Evolutionary conservation across 768 basidiomycete species (phyloP), one percentile per base, ranked within the genome.

Genomic region (Termitomyces sp.): DNA sequence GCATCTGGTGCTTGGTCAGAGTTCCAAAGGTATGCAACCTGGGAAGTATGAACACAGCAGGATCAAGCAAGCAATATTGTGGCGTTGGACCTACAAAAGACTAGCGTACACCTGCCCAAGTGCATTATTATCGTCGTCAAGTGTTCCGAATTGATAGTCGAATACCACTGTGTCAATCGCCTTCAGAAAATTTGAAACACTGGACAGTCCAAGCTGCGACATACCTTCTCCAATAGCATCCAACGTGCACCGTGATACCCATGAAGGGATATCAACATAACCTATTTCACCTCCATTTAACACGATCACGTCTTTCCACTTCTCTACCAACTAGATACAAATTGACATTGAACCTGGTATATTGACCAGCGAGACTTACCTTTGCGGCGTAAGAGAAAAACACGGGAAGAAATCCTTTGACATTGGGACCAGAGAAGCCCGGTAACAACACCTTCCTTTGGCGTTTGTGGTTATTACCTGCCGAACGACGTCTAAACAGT

Each of bases 171-270:
- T 44, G 22, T 10, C 5, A 18, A 38, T 43, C 20, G 5, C 10
- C 11, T 11, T 22, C 20, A 44, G 43, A 18, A 13, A 40, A 1
- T 11, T 44, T 44, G 7, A 22, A 41, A 22, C 11, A 22, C 11
- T 11, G 13, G 43, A 43, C 40, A 7, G 40, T 20, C n/a, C 0
- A 2, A 22, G 11, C 5, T 22, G 20, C 16, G 7, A 46, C 22
- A 24, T 49, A 79, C 80, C 79, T 65, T 75, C 71, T 8, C 79
- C 81, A 52, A 83, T 77, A 14, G 78, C 74, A 67, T 82, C 81
- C 49, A 83, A 59, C 3, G 79, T 76, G 2, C 76, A 77, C 5
- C 76, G 76, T 28, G 79, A 76, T n/a, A 66, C 60, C 75, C 75
- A 76, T 22, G 61, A 55, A 28, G 72, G 67, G 14, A 76, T 63